A percentile compares a stretch with the other conserved stretches of the same genome.
These are phyloP conservation scores for Emmonsia crescens DNA, from an alignment of 2,329 filamentous ascomycete species.

Conservation along the genomic window DNA sequence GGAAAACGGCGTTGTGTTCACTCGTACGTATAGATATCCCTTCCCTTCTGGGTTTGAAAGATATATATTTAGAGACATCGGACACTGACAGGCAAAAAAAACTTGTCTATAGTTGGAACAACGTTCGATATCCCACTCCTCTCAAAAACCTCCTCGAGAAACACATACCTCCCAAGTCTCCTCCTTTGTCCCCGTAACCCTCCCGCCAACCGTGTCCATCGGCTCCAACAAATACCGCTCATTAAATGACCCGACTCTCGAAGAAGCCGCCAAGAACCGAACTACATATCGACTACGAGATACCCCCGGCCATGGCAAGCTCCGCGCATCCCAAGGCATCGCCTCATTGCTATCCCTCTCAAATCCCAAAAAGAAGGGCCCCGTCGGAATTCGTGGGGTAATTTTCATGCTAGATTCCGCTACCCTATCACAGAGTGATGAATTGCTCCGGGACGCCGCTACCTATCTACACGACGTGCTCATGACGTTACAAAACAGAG, in stretches of 20 bases:
- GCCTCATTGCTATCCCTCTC: constrained; percentile 28
- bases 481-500: constrained; percentile 66
- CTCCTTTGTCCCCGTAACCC: constrained; percentile 44
- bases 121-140: constrained; percentile 27
- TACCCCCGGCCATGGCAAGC: constrained; percentile 91
- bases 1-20: constrained; percentile 83
- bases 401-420: constrained; percentile 86
- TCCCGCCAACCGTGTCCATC: constrained; percentile 43
- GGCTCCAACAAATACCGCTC: constrained; percentile 55
- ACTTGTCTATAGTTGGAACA: constrained; percentile 29
- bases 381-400: constrained; percentile 45
- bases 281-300: constrained; percentile 43
- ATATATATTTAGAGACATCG: too few species aligned
- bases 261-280: constrained; percentile 34
- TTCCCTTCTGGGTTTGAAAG: not conserved
- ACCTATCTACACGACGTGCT: constrained; percentile 82
- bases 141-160: constrained; percentile 18
- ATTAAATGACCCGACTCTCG: constrained; percentile 54
- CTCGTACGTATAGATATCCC: constrained; percentile 42
- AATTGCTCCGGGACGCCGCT: constrained; percentile 57
- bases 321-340: constrained; percentile 51
- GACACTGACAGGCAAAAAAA: constrained; percentile 5
- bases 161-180: constrained; percentile 56
- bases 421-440: constrained; percentile 38
- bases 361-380: constrained; percentile 25